Evolutionary conservation across 805 yeast species (phyloP), one percentile per base, ranked within the genome.

Genomic region (Candida glaebosa): DNA sequence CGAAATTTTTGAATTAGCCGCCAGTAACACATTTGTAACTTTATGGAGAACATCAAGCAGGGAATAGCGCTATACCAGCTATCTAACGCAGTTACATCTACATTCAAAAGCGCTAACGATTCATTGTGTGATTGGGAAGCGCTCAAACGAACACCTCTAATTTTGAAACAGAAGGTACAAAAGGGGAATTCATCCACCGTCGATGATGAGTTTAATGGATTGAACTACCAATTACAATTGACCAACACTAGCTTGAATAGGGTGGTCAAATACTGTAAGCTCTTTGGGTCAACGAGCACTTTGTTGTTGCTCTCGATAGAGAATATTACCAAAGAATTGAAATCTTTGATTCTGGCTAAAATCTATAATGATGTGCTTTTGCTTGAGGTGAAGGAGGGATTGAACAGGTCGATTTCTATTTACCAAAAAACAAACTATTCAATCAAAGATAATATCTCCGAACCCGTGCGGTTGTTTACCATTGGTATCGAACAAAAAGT

Each of bases 141-240:
- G 18, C n/a, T 63, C 28, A 62, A 55, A 35, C 40, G 58, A 20
- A 46, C 68, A 2, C 69, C 71, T 3, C 68, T 65, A 40, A 39
- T 52, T n/a, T 43, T 66, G 14, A 63, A 52, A 40, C 62, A 58
- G 34, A 61, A 51, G 37, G 43, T 57, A 32, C 57, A 53, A 20
- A 20, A 52, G 6, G 57, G 57, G 2, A 50, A 47, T 22, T 44
- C 50, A 18, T 54, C 47, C 33, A 69, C 72, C 4, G 50, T 63
- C 9, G 76, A 71, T 46, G 70, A 65, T 38, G 67, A 61, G 18
- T 67, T 67, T 42, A 66, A 69, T 42, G 48, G 40, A 2, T 39
- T 62, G 18, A 49, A 56, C n/a, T 47, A 44, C 28, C 53, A 57
- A 26, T 45, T 61, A 22, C 26, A 18, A 6, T 14, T 20, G 18